Base-by-base conservation (phyloP, 768 basidiomycete species). In the Roridomyces roridus region DNA sequence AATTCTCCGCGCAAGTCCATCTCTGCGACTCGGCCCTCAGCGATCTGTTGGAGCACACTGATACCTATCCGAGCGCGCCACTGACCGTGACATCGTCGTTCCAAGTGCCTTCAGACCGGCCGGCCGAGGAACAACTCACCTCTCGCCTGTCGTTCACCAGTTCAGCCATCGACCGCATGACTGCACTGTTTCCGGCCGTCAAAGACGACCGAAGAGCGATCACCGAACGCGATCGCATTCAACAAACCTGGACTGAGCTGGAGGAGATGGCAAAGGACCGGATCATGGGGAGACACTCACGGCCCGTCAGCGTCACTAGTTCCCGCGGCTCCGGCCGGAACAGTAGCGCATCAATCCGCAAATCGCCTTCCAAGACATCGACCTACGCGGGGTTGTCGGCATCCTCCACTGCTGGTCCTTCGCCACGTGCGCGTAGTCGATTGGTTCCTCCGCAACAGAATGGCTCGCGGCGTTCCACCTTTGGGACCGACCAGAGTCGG, bases 31-130 rank as follows among this genome's bases (percentile, higher is more conserved):
- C 78, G n/a, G 84, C 86, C 20, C 77, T 94, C 40, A 95, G 93
- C 64, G 91, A 94, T 69, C 77, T 95, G 5, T 75, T 96, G 42
- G 91, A 94, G 65, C 91, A 94, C 65, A 79, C 94, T 50, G 93
- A 96, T 68, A 92, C 89, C 64, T 94, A 86, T 66, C 92, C 93
- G 9, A 80, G 83, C 3, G 68, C 76, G 28, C 87, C 87, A 5
- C 68, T 76, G 24, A 71, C 80, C 3, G 67, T 87, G 28, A 77
- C 83, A 5, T 85, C 85, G 21, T 71, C 77, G 15, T 84, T 85
- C 60, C 57, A 72, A 54, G 75, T 77, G 29, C 69, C 75, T 12
- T 58, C 68, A 7, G 68, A 73, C 21, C 62, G 79, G 5, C 72
- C 84, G 8, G 86, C 92, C 0, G 85, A 89, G 55, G 87, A 88